Percentiles rank a stretch among this genome's conserved stretches.
These are phyloP conservation scores for Mycena rebaudengoi DNA, from an alignment of 768 basidiomycete genomes.

Conservation along the genomic window DNA sequence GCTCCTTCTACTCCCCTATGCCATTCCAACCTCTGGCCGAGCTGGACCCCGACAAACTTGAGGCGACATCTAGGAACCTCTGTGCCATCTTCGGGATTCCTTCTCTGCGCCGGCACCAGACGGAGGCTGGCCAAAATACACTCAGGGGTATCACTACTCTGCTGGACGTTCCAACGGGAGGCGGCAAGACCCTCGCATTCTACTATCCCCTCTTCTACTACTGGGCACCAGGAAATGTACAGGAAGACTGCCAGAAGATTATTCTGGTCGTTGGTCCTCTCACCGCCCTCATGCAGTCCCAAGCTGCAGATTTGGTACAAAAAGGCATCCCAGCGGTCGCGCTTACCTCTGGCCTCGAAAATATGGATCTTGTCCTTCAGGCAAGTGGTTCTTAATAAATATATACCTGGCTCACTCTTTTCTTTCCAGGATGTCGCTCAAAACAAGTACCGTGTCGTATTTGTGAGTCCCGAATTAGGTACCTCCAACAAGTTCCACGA, in stretches of 20 bases:
- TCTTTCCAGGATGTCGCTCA: background rate
- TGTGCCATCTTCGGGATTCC: background rate
- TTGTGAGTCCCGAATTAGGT: slow-evolving; percentile 23
- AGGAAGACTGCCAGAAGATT: slow-evolving; percentile 13
- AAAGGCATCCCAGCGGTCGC: slow-evolving; percentile 8
- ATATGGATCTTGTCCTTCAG: background rate
- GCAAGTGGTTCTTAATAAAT: background rate
- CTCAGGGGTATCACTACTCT: slow-evolving; percentile 4
- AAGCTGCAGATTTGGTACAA: background rate
- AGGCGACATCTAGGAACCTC: background rate
- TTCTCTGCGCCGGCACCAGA: background rate
- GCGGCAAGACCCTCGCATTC: slow-evolving; percentile 27
- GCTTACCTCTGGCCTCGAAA: background rate
- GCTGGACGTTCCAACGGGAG: slow-evolving; percentile 24
- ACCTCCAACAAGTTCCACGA: background rate
- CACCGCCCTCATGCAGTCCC: slow-evolving; percentile 16
- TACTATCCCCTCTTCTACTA: slow-evolving; percentile 25
- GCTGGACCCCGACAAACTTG: slow-evolving; percentile 1
- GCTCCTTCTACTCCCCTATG: background rate
- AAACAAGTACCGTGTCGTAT: slow-evolving; percentile 19
- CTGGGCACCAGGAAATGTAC: slow-evolving; percentile 12
- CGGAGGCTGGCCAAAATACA: background rate
- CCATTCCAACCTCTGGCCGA: slow-evolving; percentile 8
- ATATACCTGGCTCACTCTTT: background rate
- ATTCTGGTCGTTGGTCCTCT: slow-evolving; percentile 22